These are phyloP conservation scores for Auriculariales sp. DNA, from an alignment of 768 basidiomycete species.

Conservation along the genomic window DNA sequence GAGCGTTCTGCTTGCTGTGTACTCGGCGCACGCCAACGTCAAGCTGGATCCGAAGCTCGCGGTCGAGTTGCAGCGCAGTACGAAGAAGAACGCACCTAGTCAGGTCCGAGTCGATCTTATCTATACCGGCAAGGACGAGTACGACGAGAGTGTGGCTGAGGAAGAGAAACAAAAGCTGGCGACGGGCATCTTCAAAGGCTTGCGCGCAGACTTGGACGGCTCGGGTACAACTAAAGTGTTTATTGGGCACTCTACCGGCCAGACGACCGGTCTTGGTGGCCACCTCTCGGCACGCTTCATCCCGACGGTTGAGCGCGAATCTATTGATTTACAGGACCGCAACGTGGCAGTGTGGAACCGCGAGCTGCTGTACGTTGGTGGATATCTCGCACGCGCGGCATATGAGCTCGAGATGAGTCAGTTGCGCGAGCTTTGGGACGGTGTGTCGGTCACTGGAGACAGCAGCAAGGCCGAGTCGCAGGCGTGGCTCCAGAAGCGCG, in stretches of 20 bases:
- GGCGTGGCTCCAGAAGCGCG: constrained; percentile 39
- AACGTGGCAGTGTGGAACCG: constrained; percentile 86
- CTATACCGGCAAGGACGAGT: constrained; percentile 75
- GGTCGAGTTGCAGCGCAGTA: constrained; percentile 70
- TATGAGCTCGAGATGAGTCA: constrained; percentile 70
- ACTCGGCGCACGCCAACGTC: constrained; percentile 52
- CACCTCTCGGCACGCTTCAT: constrained; percentile 76
- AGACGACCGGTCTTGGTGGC: constrained; percentile 73
- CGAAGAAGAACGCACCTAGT: constrained; percentile 84
- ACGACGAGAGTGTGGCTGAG: constrained; percentile 56
- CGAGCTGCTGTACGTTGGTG: constrained; percentile 75
- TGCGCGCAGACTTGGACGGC: constrained; percentile 80
- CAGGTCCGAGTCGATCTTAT: constrained; percentile 70
- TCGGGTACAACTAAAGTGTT: constrained; percentile 68
- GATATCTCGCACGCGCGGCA: constrained; percentile 63
- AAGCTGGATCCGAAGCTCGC: constrained; percentile 49
- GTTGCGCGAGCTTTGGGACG: constrained; percentile 47
- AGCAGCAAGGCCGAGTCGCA: constrained; percentile 26
- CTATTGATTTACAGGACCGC: constrained; percentile 70
- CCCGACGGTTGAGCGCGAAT: constrained; percentile 91
- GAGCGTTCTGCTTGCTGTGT: constrained; percentile 46
- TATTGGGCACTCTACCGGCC: constrained; percentile 82
- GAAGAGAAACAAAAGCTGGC: constrained; percentile 46
- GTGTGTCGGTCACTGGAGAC: constrained; percentile 18
- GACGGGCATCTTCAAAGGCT: constrained; percentile 74